Evolutionary conservation across 345 rosid species (phyloP), one percentile per base, ranked within the genome.

Genomic region (Arabis hirsuta): DNA sequence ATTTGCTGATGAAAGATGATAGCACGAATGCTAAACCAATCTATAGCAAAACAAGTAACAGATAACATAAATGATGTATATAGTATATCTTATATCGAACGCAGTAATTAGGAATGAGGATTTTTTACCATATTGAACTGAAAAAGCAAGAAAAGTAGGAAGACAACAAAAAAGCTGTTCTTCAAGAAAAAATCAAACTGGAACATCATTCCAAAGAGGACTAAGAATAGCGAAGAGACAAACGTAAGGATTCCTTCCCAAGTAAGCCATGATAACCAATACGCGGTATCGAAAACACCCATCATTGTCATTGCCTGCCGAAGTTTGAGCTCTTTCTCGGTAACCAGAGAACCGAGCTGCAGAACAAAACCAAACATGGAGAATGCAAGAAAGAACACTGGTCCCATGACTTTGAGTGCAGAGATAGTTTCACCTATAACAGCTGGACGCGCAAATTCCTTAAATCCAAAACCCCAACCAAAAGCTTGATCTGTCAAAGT

Each of bases 271-370:
- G 24, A 22, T 22, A 22, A 22, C 24, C 24, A 22, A 22, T 22
- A 22, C 1, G 24, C 96, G 46, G 96, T 77, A 62, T 94, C 97
- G 36, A 71, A 90, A 64, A 91, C 92, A 48, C 97, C 97, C 87
- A 86, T 87, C 84, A 86, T 78, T 45, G 82, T 86, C 95, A 94
- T 89, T 53, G 90, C 90, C 96, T 90, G 94, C 5, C 98, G 95
- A 79, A 94, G 98, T 80, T 86, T 90, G 53, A 94, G 91, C 87
- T 94, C 98, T 78, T 86, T 94, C 87, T 91, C 97, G 2, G 82
- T 57, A 24, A 85, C 83, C 74, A 94, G 57, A 44, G 89, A 81
- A 68, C 91, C 80, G 4, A 91, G 85, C 80, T 94, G 96, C 46
- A 91, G 76, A 48, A 89, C 98, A 51, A 91, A 94, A 71, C 91